Evolutionary conservation across 2,329 filamentous ascomycete genomes (phyloP).

Genomic region (Ascosphaera pollenicola): DNA sequence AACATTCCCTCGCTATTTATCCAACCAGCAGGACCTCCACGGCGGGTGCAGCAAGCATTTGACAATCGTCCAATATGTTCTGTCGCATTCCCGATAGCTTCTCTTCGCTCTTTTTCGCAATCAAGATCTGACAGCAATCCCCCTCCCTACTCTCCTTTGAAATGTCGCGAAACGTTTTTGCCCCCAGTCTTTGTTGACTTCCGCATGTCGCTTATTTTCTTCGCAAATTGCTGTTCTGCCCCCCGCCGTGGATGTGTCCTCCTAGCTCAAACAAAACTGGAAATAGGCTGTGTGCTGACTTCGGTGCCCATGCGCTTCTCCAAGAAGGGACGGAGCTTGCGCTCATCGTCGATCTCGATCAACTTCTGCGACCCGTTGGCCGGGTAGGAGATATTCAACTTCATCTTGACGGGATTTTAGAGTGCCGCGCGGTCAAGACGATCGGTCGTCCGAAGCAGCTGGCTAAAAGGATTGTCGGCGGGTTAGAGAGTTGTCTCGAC

Average conservation of each 20-base stretch:
- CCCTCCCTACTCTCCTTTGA: slow-evolving; percentile 2
- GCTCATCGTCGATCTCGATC: slow-evolving; percentile 97
- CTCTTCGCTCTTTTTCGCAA: background rate
- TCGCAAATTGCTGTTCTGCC: slow-evolving; percentile 4
- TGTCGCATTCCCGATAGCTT: background rate
- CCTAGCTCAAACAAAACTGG: slow-evolving; percentile 2
- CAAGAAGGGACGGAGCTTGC: slow-evolving; percentile 97
- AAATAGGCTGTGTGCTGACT: slow-evolving; percentile 16
- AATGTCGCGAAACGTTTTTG: slow-evolving; percentile 7
- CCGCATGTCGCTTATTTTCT: slow-evolving; percentile 5
- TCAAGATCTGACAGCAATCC: too few species aligned
- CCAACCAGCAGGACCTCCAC: too few species aligned
- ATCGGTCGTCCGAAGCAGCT: too few species aligned
- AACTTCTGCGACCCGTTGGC: slow-evolving; percentile 99
- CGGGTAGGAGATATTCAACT: slow-evolving; percentile 70
- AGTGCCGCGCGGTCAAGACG: slow-evolving; percentile 25
- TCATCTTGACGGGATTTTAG: slow-evolving; percentile 47
- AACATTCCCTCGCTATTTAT: too few species aligned
- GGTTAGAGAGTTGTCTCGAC: too few species aligned
- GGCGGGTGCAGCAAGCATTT: too few species aligned
- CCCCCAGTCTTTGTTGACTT: slow-evolving; percentile 12
- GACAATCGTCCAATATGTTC: slow-evolving; percentile 1
- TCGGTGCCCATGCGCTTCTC: slow-evolving; percentile 66
- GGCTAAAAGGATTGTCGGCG: too few species aligned
- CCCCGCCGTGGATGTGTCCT: slow-evolving; percentile 4